Conservation (phyloP, 306 rosid genomes). For the Alnus glutinosa region DNA sequence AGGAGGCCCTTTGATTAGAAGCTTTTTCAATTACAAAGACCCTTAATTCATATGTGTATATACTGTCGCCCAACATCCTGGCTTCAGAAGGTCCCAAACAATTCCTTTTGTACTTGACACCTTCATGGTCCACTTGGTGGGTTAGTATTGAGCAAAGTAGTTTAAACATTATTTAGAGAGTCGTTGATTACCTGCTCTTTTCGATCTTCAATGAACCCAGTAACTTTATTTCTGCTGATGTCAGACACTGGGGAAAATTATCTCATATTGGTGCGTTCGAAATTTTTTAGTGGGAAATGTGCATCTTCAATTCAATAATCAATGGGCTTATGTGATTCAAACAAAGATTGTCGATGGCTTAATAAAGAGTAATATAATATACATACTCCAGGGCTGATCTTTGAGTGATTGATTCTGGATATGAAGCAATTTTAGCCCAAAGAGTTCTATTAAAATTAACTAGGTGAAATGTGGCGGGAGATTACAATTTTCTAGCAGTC, state of each 20-base stretch:
- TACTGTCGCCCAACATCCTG: neutral
- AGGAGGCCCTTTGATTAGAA: too few relatives aligned
- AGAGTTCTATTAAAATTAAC: neutral
- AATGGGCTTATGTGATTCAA: neutral
- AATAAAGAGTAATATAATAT: neutral
- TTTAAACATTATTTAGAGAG: neutral
- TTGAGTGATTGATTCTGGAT: neutral
- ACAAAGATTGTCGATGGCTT: neutral
- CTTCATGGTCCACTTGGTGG: neutral
- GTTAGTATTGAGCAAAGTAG: neutral
- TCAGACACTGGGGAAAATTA: neutral
- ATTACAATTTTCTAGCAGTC: neutral
- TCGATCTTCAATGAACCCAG: neutral
- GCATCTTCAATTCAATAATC: neutral
- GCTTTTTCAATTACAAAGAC: neutral
- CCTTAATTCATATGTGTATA: neutral
- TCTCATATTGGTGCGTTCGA: neutral
- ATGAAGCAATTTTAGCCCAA: neutral
- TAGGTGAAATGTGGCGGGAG: neutral
- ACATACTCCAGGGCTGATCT: neutral
- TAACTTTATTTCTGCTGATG: neutral
- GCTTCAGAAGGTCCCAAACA: neutral
- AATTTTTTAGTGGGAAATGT: neutral
- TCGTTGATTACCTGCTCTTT: neutral
- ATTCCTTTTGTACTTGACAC: neutral